A percentile compares a stretch with the other conserved stretches of the same genome.
These are phyloP conservation scores for Aspergillus carlsbadensis DNA, from an alignment of 495 filamentous ascomycete species.

Conservation along the genomic window DNA sequence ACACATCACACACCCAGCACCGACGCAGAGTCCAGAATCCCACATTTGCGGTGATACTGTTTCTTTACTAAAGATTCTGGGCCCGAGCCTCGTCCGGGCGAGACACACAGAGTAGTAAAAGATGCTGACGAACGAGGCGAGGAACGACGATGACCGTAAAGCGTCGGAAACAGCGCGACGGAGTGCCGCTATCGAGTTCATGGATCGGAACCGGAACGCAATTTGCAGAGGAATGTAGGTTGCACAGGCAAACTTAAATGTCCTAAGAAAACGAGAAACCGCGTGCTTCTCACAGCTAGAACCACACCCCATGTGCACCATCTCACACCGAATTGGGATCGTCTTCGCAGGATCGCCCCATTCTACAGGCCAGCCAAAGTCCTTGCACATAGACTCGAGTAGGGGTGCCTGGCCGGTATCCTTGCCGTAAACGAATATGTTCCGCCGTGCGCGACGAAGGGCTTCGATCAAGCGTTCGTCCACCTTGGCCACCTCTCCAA, in stretches of 20 bases:
- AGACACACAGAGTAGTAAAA: constrained; percentile 93
- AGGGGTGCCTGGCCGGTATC: constrained; percentile 73
- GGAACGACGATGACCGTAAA: constrained; percentile 74
- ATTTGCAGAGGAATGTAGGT: constrained; percentile 83
- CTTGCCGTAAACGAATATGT: constrained; percentile 70
- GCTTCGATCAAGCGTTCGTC: constrained; percentile 75
- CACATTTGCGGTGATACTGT: constrained; percentile 56
- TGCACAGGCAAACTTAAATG: constrained; percentile 72
- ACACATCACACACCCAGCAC: constrained; percentile 72
- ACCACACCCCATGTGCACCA: constrained; percentile 82
- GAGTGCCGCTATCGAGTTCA: constrained; percentile 39
- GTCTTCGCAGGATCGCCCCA: constrained; percentile 78
- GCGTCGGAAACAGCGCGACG: constrained; percentile 58
- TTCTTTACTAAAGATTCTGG: constrained; percentile 57
- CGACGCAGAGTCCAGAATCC: constrained; percentile 73
- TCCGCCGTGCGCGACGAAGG: constrained; percentile 63
- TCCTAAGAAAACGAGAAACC: constrained; percentile 62
- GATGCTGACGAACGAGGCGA: constrained; percentile 75
- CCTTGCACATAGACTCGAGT: constrained; percentile 71
- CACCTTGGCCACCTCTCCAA: constrained; percentile 73
- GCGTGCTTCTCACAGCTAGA: constrained; percentile 79
- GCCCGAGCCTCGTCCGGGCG: constrained; percentile 75
- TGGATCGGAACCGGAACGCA: constrained; percentile 57
- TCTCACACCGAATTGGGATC: constrained; percentile 78
- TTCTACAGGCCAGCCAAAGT: constrained; percentile 63